Percentiles rank a stretch among this genome's conserved stretches.
Evolutionary conservation across 2,329 filamentous ascomycete species (phyloP).

Genomic region (Phyllosticta paracitricarpa): DNA sequence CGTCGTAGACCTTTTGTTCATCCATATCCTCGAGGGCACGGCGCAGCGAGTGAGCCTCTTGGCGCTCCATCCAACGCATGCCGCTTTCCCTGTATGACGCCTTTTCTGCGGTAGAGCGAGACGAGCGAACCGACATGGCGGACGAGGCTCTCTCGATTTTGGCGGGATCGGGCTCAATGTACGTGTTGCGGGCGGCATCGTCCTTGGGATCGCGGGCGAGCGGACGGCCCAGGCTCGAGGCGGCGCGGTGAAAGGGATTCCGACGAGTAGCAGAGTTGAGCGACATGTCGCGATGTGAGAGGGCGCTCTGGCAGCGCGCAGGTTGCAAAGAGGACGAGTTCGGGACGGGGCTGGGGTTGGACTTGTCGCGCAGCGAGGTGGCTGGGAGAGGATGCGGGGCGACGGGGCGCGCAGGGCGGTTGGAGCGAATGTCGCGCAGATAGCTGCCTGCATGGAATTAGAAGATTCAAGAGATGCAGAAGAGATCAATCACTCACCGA

Average conservation of each 20-base stretch:
- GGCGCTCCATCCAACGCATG: constrained; percentile 70
- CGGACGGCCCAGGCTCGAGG: constrained; percentile 10
- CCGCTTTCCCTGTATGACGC: constrained; percentile 63
- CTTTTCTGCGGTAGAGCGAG: constrained; percentile 36
- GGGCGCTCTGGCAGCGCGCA: constrained; percentile 1
- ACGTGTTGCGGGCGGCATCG: constrained; percentile 22
- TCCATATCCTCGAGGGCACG: constrained; percentile 67
- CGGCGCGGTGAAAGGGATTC: constrained; percentile 17
- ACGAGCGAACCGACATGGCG: constrained; percentile 2
- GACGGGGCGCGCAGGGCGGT: constrained; percentile 56
- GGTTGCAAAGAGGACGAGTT: neutral
- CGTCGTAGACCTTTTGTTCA: constrained; percentile 54
- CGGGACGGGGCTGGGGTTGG: neutral
- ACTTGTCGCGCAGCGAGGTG: constrained; percentile 29
- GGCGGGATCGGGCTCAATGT: constrained; percentile 23
- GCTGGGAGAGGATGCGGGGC: constrained; percentile 58
- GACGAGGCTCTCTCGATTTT: constrained; percentile 41
- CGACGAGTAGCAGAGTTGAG: constrained; percentile 20
- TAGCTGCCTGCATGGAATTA: constrained; percentile 48
- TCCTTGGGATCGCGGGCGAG: constrained; percentile 29
- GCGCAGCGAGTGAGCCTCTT: constrained; percentile 60
- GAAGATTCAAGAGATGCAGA: constrained; percentile 7
- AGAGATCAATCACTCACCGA: constrained; percentile 22
- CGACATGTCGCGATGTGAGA: constrained; percentile 16
- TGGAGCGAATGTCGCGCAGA: constrained; percentile 59